Percentiles rank a stretch among this genome's conserved stretches.
These are phyloP conservation scores for Aspergillus uvarum DNA, from an alignment of 2,329 filamentous ascomycete genomes.

Conservation along the genomic window DNA sequence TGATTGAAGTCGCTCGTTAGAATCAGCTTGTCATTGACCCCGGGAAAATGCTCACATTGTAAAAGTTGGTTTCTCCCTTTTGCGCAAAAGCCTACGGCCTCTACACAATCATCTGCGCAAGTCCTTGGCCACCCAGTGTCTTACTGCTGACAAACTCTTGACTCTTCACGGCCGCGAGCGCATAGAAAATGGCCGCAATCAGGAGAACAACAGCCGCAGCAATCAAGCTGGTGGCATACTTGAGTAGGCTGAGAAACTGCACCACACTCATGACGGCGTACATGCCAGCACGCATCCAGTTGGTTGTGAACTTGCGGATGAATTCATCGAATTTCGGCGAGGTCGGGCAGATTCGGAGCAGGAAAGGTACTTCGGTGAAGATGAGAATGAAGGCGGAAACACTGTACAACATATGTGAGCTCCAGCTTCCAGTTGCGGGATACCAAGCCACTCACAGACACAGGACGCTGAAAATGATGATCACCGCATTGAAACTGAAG, in stretches of 20 bases:
- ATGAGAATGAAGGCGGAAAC: conserved; percentile 71
- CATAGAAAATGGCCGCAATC: conserved; percentile 76
- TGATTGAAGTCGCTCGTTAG: neutral
- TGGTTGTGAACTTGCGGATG: conserved; percentile 90
- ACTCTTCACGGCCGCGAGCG: conserved; percentile 44
- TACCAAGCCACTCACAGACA: conserved; percentile 51
- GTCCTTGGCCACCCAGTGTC: conserved; percentile 88
- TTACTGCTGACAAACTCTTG: conserved; percentile 67
- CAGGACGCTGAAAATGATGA: conserved; percentile 61
- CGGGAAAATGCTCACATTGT: neutral
- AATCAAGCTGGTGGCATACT: conserved; percentile 69
- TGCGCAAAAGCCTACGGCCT: neutral
- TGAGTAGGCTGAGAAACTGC: conserved; percentile 78
- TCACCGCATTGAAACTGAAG: conserved; percentile 57
- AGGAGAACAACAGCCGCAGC: conserved; percentile 80
- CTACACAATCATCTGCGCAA: conserved; percentile 96
- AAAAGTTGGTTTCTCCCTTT: neutral
- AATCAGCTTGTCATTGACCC: neutral
- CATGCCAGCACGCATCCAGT: conserved; percentile 91
- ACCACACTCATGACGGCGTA: conserved; percentile 78
- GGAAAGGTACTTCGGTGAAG: conserved; percentile 87
- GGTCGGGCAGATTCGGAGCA: conserved; percentile 96
- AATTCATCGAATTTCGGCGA: conserved; percentile 83
- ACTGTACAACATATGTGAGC: conserved; percentile 52
- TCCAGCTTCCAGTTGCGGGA: conserved; percentile 20